phyloP scores from a whole-genome alignment of 805 yeast species.

The Pichia cephalocereana region DNA sequence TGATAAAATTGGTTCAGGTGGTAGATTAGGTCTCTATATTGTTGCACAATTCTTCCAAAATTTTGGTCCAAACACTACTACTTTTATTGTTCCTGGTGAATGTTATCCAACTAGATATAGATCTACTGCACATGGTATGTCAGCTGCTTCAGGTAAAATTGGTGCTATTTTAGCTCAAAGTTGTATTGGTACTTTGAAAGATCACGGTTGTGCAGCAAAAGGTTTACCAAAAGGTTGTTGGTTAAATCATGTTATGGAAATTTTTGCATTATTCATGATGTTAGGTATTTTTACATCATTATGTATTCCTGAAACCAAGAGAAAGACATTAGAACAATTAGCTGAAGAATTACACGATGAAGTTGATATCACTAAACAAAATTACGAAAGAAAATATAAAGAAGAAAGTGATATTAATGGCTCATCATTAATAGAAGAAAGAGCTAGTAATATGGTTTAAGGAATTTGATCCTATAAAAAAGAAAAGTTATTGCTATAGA shows the following conservation, averaged over 20 bases:
- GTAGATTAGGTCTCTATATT: conserved; percentile 68
- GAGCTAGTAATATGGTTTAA: conserved; percentile 2
- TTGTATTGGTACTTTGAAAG: conserved; percentile 71
- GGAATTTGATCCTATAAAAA: not conserved
- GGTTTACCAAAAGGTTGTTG: conserved; percentile 51
- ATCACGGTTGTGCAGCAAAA: conserved; percentile 64
- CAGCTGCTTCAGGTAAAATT: conserved; percentile 86
- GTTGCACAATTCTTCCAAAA: conserved; percentile 82
- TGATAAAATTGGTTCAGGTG: conserved; percentile 55
- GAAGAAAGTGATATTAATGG: not conserved
- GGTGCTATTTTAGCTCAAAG: conserved; percentile 93
- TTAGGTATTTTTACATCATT: conserved; percentile 58
- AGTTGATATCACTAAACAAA: conserved; percentile 31
- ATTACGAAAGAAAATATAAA: not conserved
- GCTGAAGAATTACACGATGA: conserved; percentile 79
- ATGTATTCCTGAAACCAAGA: conserved; percentile 82
- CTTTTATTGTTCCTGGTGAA: conserved; percentile 89
- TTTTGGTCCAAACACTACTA: conserved; percentile 90
- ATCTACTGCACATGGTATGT: conserved; percentile 91
- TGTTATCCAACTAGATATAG: conserved; percentile 90
- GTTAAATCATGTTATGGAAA: conserved; percentile 90
- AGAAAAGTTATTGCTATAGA: not conserved
- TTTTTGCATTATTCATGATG: conserved; percentile 87
- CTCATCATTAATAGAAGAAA: conserved; percentile 1
- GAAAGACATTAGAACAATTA: conserved; percentile 81